Evolutionary conservation across 2,329 filamentous ascomycete genomes (phyloP).

Genomic region (Emericellopsis atlantica): DNA sequence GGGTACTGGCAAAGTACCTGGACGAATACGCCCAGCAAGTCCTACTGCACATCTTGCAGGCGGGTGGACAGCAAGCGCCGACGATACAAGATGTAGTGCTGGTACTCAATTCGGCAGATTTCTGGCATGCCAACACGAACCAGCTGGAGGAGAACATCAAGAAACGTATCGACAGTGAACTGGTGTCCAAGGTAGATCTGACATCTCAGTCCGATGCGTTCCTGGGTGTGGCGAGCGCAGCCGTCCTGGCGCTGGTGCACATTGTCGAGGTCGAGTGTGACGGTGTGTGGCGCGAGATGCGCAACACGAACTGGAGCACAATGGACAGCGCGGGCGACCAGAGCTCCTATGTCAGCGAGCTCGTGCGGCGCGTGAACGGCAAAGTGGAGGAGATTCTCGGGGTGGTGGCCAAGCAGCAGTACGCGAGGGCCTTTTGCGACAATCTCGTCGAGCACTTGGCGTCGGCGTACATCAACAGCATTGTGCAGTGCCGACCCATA

Average conservation of each 20-base stretch:
- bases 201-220: slow-evolving; percentile 92
- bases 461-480: slow-evolving; percentile 65
- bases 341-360: slow-evolving; percentile 78
- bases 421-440: slow-evolving; percentile 88
- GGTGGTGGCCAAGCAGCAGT: slow-evolving; percentile 79
- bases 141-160: slow-evolving; percentile 94
- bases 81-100: slow-evolving; percentile 66
- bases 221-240: slow-evolving; percentile 83
- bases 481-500: slow-evolving; percentile 81
- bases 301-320: slow-evolving; percentile 86
- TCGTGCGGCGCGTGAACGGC: slow-evolving; percentile 60
- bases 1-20: slow-evolving; percentile 80
- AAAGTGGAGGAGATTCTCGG: slow-evolving; percentile 64
- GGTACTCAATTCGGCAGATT: slow-evolving; percentile 92
- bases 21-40: slow-evolving; percentile 95
- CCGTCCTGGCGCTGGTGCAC: slow-evolving; percentile 72
- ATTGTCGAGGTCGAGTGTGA: slow-evolving; percentile 76
- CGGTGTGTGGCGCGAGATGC: slow-evolving; percentile 90
- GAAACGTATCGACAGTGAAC: slow-evolving; percentile 70
- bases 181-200: slow-evolving; percentile 67
- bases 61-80: slow-evolving; percentile 37
- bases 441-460: slow-evolving; percentile 86
- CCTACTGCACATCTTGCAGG: slow-evolving; percentile 56
- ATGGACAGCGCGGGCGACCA: slow-evolving; percentile 91
- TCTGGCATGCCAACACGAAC: slow-evolving; percentile 86